Percentiles rank a stretch among this genome's conserved stretches.
These are phyloP conservation scores for Deuterostichococcus epilithicus DNA, from an alignment of 139 green algal species.

Conservation along the genomic window DNA sequence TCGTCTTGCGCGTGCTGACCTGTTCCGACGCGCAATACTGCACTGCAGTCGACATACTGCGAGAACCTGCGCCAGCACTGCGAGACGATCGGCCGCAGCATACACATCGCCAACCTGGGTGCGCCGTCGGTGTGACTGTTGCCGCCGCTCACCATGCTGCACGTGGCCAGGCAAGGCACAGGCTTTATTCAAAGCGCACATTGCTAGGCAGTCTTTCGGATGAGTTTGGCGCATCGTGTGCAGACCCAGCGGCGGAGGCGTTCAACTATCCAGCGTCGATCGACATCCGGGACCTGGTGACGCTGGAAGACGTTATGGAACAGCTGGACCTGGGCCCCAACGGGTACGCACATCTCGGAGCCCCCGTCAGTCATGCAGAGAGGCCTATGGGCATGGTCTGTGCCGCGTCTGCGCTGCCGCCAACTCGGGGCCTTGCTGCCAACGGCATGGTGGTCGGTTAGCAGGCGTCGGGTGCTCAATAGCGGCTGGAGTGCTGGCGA, in stretches of 20 bases:
- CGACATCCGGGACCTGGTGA: constrained; percentile 86
- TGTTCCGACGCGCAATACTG: background rate
- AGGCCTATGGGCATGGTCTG: too few relatives aligned
- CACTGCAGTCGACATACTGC: constrained; percentile 94
- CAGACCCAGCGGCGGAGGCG: constrained; percentile 84
- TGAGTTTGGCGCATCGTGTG: background rate
- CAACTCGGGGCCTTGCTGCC: too few relatives aligned
- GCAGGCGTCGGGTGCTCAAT: too few relatives aligned
- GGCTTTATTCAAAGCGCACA: background rate
- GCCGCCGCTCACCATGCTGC: background rate
- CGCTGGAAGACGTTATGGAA: constrained; percentile 92
- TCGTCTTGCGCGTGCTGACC: background rate
- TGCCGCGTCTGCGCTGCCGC: too few relatives aligned
- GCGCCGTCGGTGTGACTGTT: background rate
- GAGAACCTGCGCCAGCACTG: constrained; percentile 88
- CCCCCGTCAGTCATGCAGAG: too few relatives aligned
- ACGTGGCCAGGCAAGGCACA: background rate
- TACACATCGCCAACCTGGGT: constrained; percentile 95
- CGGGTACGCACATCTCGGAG: too few relatives aligned
- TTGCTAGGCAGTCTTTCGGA: background rate
- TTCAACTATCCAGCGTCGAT: constrained; percentile 89
- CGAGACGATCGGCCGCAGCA: constrained; percentile 67
- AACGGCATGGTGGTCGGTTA: too few relatives aligned
- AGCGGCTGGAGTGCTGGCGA: too few relatives aligned
- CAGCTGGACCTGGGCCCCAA: constrained; percentile 95